Evolutionary conservation across 352 stramenopile genomes (phyloP).

Genomic region (Phytophthora uliginosa): DNA sequence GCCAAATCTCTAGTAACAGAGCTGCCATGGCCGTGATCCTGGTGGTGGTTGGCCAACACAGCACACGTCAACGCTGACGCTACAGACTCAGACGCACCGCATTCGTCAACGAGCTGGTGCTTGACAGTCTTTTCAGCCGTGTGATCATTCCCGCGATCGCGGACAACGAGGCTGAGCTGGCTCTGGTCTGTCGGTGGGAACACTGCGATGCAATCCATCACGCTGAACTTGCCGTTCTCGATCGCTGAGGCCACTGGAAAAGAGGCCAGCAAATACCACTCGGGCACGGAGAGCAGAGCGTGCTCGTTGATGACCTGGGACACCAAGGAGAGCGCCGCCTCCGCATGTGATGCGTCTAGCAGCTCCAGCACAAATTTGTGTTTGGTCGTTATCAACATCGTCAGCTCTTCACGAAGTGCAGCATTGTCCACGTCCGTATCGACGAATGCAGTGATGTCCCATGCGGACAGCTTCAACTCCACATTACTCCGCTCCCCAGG

Average conservation of each 20-base stretch:
- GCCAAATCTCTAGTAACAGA: slow-evolving; percentile 15
- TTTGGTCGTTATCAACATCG: slow-evolving; percentile 45
- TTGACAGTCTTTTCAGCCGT: slow-evolving; percentile 16
- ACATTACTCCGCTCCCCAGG: slow-evolving; percentile 14
- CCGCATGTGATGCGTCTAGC: slow-evolving; percentile 33
- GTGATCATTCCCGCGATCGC: not conserved
- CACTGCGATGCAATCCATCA: slow-evolving; percentile 36
- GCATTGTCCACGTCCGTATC: slow-evolving; percentile 4
- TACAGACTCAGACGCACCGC: slow-evolving; percentile 19
- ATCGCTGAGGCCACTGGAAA: slow-evolving; percentile 41
- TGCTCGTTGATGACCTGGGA: slow-evolving; percentile 68
- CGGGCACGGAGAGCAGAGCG: slow-evolving; percentile 52
- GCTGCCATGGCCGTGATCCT: not conserved
- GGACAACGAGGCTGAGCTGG: slow-evolving; percentile 4
- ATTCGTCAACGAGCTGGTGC: slow-evolving; percentile 31
- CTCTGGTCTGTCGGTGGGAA: not conserved
- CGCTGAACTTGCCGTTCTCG: slow-evolving; percentile 36
- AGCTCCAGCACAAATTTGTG: slow-evolving; percentile 57
- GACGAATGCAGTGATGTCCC: slow-evolving; percentile 26
- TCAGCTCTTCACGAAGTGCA: slow-evolving; percentile 29
- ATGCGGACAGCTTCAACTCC: slow-evolving; percentile 18
- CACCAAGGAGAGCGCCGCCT: slow-evolving; percentile 45
- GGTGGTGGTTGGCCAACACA: slow-evolving; percentile 1
- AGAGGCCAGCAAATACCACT: slow-evolving; percentile 59
- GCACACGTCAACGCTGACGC: slow-evolving; percentile 17